phyloP scores from a whole-genome alignment of 345 rosid species.

The Ailanthus altissimus region DNA sequence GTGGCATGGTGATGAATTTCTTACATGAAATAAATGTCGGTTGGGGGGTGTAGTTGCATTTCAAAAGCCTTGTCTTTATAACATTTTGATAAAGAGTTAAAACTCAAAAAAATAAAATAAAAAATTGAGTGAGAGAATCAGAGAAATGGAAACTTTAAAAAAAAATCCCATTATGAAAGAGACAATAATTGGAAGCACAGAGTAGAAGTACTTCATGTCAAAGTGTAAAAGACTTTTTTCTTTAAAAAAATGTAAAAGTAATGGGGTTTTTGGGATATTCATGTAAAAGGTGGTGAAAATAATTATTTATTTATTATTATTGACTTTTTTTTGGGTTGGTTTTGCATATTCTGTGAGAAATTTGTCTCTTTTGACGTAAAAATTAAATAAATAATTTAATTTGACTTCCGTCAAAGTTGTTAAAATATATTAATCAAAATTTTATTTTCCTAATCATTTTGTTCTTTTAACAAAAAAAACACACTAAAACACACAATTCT shows the following conservation, averaged over 20 bases:
- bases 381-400: no score
- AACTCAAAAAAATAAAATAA: neutral
- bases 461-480: no score
- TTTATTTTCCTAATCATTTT: no score
- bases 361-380: no score
- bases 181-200: neutral
- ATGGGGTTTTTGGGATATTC: constrained; percentile 19
- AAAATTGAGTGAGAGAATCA: neutral
- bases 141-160: neutral
- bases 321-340: neutral
- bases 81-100: neutral
- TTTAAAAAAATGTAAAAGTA: neutral
- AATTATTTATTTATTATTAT: neutral
- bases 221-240: no score
- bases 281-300: neutral
- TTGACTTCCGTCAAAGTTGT: no score
- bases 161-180: neutral
- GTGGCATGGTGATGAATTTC: neutral
- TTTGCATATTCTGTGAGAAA: constrained; percentile 12
- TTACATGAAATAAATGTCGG: constrained; percentile 1
- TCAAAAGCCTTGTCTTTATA: neutral
- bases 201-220: neutral
- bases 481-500: no score
- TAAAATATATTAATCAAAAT: no score
- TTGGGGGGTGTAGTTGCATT: neutral